Base-by-base conservation (phyloP, 2,329 filamentous ascomycete species). In the Penicillium sp. region DNA sequence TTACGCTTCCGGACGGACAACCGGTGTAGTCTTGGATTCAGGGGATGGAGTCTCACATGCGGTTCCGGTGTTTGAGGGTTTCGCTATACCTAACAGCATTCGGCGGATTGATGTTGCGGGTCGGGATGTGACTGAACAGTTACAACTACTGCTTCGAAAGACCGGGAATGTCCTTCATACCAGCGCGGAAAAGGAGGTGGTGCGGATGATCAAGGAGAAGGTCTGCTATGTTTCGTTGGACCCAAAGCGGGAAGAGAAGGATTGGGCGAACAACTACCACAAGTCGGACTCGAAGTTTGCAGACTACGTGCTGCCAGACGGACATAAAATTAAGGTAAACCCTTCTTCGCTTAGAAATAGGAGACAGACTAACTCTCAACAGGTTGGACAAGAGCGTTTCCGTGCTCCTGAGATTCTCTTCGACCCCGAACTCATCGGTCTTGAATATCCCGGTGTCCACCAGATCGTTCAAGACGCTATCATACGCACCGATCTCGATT, bases 181-280 rank as follows among this genome's bases (percentile, higher is more conserved):
- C 19, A 97, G 93, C 75, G 95, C 95, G 13, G 95, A 99, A 84
- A 99, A 99, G 82, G 95, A 99, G 81, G 93, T 97, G n/a, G 95
- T 99, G 61, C 88, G 94, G 68, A 86, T 92, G 78, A 97, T 99
- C 81, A 99, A 99, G 82, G 95, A 99, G 84, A 91, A 91, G 74
- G 90, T 92, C 52, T 91, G 91, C 61, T 99, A 98, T 76, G 90
- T 99, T 45, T 93, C 95, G 26, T 81, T 91, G 56, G 93, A 98
- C 76, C 93, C 95, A 7, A 90, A 90, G 75, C 93, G 91, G 70
- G 95, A 99, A 78, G 95, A 99, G 81, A 97, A 97, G 80, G 95
- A 98, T 66, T 99, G 93, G 93, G 86, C 90, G 62, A 84, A 83
- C 61, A 80, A 77, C 51, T 88, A 90, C 21, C 86, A 89, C 62